phyloP scores from a whole-genome alignment of 2,329 filamentous ascomycete genomes.

The Pyrenochaeta sp. region DNA sequence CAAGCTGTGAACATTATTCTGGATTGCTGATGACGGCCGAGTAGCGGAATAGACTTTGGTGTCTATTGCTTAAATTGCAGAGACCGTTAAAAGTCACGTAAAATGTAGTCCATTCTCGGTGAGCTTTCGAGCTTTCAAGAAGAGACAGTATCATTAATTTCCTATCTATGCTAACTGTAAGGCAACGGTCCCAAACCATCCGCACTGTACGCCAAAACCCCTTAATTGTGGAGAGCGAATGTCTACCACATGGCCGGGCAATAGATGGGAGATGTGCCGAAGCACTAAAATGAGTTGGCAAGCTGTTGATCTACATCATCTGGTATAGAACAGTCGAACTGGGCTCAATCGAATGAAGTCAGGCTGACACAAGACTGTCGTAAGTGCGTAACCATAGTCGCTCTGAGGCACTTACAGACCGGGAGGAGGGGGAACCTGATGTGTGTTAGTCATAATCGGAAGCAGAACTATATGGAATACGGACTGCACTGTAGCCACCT shows the following conservation, averaged over 20 bases:
- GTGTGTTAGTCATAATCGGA: conserved; percentile 9
- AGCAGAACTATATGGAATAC: conserved; percentile 11
- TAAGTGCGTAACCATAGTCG: conserved; percentile 3
- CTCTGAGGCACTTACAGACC: conserved; percentile 20
- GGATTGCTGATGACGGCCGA: no score
- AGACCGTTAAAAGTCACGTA: no score
- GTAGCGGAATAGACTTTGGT: no score
- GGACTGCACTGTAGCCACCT: conserved; percentile 45
- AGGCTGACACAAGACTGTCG: not conserved
- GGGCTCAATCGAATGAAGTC: conserved; percentile 13
- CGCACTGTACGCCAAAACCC: not conserved
- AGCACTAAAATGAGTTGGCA: conserved; percentile 9
- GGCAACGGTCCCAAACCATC: no score
- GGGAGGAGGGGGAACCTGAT: conserved; percentile 17
- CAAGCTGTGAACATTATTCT: no score
- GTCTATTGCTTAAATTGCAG: no score
- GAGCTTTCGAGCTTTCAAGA: no score
- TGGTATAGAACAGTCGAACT: conserved; percentile 8
- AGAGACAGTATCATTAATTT: no score
- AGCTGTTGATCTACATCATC: conserved; percentile 1
- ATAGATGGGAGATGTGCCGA: conserved; percentile 4
- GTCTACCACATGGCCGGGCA: not conserved
- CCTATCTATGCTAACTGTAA: no score
- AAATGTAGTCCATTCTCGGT: no score
- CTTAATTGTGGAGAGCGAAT: not conserved